These are phyloP conservation scores for Meyerozyma carpophila DNA, from an alignment of 1,139 yeast genomes.

Conservation along the genomic window DNA sequence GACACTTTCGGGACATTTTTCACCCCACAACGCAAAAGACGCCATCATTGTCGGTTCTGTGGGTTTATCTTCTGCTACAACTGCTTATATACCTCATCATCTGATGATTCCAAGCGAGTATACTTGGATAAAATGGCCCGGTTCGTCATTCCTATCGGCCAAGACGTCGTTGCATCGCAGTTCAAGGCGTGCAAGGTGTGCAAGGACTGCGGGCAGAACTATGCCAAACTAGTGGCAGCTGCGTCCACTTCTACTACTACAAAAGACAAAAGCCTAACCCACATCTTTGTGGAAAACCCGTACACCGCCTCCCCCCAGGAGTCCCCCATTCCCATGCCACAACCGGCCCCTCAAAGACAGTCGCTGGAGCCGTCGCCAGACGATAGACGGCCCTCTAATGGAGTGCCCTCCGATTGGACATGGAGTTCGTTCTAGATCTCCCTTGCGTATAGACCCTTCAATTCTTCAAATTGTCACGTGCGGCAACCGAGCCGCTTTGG, in stretches of 20 bases:
- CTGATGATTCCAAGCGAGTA: conserved; percentile 14
- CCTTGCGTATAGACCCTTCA: background rate
- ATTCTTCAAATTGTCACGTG: background rate
- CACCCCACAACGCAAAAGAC: conserved; percentile 20
- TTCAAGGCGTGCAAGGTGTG: conserved; percentile 31
- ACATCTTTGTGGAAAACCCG: conserved; percentile 36
- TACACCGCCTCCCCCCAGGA: conserved; percentile 13
- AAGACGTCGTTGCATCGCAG: conserved; percentile 12
- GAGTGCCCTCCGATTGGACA: conserved; percentile 38
- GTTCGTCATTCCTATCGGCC: conserved; percentile 31
- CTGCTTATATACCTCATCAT: conserved; percentile 18
- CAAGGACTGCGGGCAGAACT: conserved; percentile 32
- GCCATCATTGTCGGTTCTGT: conserved; percentile 45
- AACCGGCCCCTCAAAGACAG: conserved; percentile 4
- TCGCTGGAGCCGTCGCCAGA: conserved; percentile 3
- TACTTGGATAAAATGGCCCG: conserved; percentile 32
- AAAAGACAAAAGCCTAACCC: background rate
- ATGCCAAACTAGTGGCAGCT: conserved; percentile 23
- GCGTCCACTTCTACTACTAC: conserved; percentile 16
- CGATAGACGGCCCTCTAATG: conserved; percentile 12
- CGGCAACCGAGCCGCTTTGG: background rate
- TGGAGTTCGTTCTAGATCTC: conserved; percentile 38
- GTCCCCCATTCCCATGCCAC: conserved; percentile 2
- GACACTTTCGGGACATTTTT: conserved; percentile 29
- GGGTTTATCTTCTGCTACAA: conserved; percentile 34